These are phyloP conservation scores for Claviceps cyperi DNA, from an alignment of 2,329 filamentous ascomycete genomes.

Conservation along the genomic window DNA sequence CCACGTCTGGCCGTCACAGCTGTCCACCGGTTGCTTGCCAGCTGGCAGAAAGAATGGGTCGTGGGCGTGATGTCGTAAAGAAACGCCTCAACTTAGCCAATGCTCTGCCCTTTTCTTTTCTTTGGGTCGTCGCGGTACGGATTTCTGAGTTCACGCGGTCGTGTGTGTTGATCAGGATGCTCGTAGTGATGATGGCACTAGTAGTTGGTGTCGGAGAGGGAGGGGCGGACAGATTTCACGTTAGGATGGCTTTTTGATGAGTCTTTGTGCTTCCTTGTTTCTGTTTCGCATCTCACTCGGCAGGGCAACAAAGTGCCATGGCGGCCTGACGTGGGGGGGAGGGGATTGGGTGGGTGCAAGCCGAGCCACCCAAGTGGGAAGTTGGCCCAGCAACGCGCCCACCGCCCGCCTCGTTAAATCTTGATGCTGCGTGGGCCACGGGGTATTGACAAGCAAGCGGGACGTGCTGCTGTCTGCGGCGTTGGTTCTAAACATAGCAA, in stretches of 20 bases:
- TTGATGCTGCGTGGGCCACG: not conserved
- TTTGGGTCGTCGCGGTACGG: not conserved
- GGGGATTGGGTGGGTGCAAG: not conserved
- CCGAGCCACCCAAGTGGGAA: slow-evolving; percentile 8
- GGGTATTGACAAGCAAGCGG: not conserved
- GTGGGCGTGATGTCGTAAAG: slow-evolving; percentile 2
- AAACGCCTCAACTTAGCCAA: not conserved
- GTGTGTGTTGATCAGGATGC: slow-evolving; percentile 1
- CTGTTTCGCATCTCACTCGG: not conserved
- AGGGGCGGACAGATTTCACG: not conserved
- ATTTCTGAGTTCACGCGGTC: not conserved
- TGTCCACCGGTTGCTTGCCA: slow-evolving; percentile 1
- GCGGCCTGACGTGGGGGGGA: slow-evolving; percentile 4
- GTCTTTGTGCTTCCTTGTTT: slow-evolving; percentile 1
- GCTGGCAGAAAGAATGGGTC: not conserved
- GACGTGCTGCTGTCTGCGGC: not conserved
- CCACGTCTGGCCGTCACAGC: slow-evolving; percentile 1
- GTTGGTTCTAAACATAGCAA: not conserved
- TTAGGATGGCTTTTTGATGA: not conserved
- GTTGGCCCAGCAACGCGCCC: slow-evolving; percentile 20
- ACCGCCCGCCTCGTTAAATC: not conserved
- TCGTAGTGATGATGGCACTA: not conserved
- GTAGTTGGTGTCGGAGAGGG: not conserved
- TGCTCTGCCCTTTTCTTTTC: not conserved
- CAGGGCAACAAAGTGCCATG: slow-evolving; percentile 7